phyloP scores from a whole-genome alignment of 306 rosid species.

The Cyamopsis tetragonoloba region DNA sequence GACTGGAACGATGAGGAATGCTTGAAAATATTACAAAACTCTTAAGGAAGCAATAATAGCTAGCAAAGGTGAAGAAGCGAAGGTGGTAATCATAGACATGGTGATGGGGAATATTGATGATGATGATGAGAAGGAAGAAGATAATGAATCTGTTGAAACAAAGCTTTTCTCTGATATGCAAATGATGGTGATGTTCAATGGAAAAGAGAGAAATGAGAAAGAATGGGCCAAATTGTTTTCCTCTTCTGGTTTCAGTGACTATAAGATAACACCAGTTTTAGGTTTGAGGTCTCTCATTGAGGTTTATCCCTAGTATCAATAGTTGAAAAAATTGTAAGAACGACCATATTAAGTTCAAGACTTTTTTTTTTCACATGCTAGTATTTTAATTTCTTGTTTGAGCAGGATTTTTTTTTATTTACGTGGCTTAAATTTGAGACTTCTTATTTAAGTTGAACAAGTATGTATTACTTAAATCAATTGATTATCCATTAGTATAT shows the following conservation, averaged over 20 bases:
- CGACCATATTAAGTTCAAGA: too few relatives aligned
- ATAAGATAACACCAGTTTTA: slow-evolving; percentile 14
- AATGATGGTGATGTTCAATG: slow-evolving; percentile 18
- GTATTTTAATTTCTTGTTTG: too few relatives aligned
- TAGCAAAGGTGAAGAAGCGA: slow-evolving; percentile 9
- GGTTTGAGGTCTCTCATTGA: slow-evolving; percentile 29
- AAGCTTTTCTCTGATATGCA: slow-evolving; percentile 29
- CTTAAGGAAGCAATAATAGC: slow-evolving; percentile 41
- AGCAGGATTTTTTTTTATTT: too few relatives aligned
- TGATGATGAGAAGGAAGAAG: slow-evolving; percentile 16
- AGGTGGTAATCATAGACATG: slow-evolving; percentile 49
- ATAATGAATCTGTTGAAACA: slow-evolving; percentile 18
- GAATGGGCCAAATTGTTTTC: slow-evolving; percentile 20
- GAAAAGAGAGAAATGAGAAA: slow-evolving; percentile 31
- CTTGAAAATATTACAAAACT: slow-evolving; percentile 32
- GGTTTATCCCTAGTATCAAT: background rate
- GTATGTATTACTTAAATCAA: too few relatives aligned
- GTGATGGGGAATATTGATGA: slow-evolving; percentile 34
- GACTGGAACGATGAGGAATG: slow-evolving; percentile 53
- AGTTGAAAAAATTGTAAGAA: too few relatives aligned
- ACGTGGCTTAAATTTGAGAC: too few relatives aligned
- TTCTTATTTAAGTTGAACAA: too few relatives aligned
- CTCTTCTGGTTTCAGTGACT: slow-evolving; percentile 20
- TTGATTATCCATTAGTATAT: too few relatives aligned
- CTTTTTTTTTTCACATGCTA: too few relatives aligned